Conservation (phyloP, 1,139 yeast genomes). For the Blastobotrys capitulatus region DNA sequence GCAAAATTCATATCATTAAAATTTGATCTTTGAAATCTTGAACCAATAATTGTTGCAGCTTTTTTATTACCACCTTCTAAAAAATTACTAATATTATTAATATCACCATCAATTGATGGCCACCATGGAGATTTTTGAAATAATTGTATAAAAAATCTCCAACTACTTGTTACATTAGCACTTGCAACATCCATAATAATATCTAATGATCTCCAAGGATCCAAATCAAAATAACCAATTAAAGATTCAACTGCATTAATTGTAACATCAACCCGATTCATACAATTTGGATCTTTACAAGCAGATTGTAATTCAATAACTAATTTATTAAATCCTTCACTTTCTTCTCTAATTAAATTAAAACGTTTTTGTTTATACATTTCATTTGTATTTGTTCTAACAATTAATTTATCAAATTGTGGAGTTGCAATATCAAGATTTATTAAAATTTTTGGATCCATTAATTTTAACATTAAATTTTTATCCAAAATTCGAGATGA, state of each 20-base stretch:
- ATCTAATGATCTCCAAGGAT: constrained; percentile 68
- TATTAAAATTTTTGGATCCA: constrained; percentile 24
- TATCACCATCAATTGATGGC: constrained; percentile 45
- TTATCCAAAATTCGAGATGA: constrained; percentile 19
- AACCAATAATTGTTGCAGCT: constrained; percentile 57
- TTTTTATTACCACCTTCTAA: constrained; percentile 52
- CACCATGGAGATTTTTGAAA: constrained; percentile 58
- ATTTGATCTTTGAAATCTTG: constrained; percentile 39
- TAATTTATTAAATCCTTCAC: constrained; percentile 74
- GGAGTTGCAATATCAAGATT: constrained; percentile 23
- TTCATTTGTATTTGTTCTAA: constrained; percentile 42
- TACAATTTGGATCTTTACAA: constrained; percentile 40
- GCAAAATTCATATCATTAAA: constrained; percentile 28
- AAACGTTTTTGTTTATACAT: constrained; percentile 66
- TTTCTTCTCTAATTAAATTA: constrained; percentile 70
- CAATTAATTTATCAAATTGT: constrained; percentile 38
- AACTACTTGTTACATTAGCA: constrained; percentile 42
- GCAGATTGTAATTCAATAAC: constrained; percentile 47
- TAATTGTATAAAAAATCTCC: constrained; percentile 44
- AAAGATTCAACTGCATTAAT: constrained; percentile 49
- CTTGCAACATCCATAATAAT: constrained; percentile 49
- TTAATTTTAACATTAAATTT: constrained; percentile 19
- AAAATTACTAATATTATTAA: constrained; percentile 31
- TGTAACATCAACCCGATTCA: constrained; percentile 29
- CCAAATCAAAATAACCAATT: constrained; percentile 74